Conservation (phyloP, 140 eudicot genomes). For the Flaveria floridana region DNA sequence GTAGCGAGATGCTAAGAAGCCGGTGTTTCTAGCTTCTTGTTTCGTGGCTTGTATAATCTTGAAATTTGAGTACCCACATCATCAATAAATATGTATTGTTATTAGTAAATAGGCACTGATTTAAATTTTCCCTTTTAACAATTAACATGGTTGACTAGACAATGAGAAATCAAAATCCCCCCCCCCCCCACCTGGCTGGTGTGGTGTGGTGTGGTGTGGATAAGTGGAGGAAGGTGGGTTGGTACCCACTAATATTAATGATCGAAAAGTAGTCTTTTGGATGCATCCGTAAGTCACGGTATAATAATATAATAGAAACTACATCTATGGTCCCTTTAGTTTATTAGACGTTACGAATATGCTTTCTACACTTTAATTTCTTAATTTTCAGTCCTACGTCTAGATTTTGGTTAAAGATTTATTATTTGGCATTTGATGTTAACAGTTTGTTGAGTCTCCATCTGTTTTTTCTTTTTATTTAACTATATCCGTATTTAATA, state of each 20-base stretch:
- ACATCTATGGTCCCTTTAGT: not conserved
- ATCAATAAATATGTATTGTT: too few species aligned
- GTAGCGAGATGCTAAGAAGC: too few species aligned
- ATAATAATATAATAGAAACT: not conserved
- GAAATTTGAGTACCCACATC: too few species aligned
- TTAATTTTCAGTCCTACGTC: not conserved
- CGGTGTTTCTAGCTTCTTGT: too few species aligned
- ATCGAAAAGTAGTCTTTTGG: not conserved
- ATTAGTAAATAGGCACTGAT: too few species aligned
- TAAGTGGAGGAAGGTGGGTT: not conserved
- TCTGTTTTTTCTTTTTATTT: not conserved
- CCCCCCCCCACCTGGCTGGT: not conserved
- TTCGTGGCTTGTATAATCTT: too few species aligned
- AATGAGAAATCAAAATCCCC: not conserved
- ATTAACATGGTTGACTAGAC: too few species aligned
- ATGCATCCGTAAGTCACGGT: not conserved
- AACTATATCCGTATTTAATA: too few species aligned
- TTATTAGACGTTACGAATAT: not conserved
- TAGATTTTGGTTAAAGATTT: not conserved
- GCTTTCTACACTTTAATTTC: not conserved
- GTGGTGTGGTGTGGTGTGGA: not conserved
- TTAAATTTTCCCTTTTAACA: too few species aligned
- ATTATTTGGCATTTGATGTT: not conserved
- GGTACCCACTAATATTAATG: not conserved
- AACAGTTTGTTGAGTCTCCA: not conserved